Base-by-base conservation (phyloP, 2,329 filamentous ascomycete species). In the Blumeria graminis region DNA sequence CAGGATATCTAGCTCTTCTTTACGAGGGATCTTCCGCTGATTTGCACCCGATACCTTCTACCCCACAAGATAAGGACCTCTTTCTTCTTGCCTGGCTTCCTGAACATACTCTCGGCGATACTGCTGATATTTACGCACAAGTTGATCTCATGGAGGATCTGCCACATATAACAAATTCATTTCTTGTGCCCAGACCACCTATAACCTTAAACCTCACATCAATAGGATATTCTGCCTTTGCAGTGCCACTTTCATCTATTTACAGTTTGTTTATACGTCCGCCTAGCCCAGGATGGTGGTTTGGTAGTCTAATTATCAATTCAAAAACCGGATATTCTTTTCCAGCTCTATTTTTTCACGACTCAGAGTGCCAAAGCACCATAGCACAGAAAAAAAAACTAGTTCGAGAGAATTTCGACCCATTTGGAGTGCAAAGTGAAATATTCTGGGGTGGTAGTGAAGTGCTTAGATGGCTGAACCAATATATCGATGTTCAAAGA, bases 371-470 rank as follows among this genome's bases (percentile, higher is more conserved):
- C 65, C 85, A 94, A 69, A 93, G 85, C 56, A 98, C 92, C 0
- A 94, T 96, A 22, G 70, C 93, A 57, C 90, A 96, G 69, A 87
- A 93, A 71, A 94, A 92, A 74, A 86, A 82, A 69, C 73, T 86
- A 56, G 80, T 87, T 0, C 78, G 77, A 59, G 87, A 95, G 63
- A 86, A 74, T 46, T 96, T 98, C 64, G 88, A 95, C 63, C 89
- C 89, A 0, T 95, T 95, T 67, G 82, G 83, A 14, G 85, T 87
- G 60, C 76, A 76, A 60, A 90, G 90, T 0, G 79, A 85, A 67
- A 82, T 94, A 74, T 96, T 95, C 66, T 98, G 93, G 92, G 93
- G 92, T 57, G 92, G 92, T 5, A 92, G 98, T 66, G 90, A 98
- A 70, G 84, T 96, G 0, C 68, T 98, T 52, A 76, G 87, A 56